Evolutionary conservation across 139 green algal species (phyloP).

Genomic region (Chlorella sorokiniana): DNA sequence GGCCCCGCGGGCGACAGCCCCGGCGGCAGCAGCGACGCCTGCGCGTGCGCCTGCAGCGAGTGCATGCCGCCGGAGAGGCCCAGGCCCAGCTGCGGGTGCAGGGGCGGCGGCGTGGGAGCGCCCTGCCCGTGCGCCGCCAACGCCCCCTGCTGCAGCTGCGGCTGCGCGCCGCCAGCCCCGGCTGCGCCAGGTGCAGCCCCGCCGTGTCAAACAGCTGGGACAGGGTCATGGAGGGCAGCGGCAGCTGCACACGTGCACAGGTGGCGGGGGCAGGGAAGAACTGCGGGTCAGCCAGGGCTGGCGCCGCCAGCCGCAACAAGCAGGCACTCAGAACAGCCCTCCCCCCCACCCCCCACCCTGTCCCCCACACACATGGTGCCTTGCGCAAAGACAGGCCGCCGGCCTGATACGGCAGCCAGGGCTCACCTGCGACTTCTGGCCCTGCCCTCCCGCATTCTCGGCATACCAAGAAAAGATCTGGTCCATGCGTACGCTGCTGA

Average conservation of each 20-base stretch:
- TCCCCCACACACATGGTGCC: background rate
- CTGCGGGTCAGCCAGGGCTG: background rate
- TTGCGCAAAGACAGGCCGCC: no score
- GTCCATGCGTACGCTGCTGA: slow-evolving; percentile 22
- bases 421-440: background rate
- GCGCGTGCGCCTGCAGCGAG: background rate
- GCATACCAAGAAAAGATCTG: slow-evolving; percentile 22
- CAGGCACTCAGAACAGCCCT: no score
- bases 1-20: slow-evolving; percentile 8
- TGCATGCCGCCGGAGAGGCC: background rate
- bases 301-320: no score
- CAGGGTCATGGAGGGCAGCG: slow-evolving; percentile 4
- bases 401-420: background rate
- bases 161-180: background rate
- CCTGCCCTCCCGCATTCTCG: background rate
- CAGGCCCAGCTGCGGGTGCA: background rate
- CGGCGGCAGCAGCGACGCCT: background rate
- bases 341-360: no score
- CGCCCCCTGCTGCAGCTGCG: background rate
- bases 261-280: background rate
- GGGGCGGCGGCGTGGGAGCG: background rate
- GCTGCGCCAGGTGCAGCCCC: background rate
- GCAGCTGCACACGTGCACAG: background rate
- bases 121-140: background rate
- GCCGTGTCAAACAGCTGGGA: slow-evolving; percentile 18